phyloP scores from a whole-genome alignment of 805 yeast genomes.

The Candida manassasensis region DNA sequence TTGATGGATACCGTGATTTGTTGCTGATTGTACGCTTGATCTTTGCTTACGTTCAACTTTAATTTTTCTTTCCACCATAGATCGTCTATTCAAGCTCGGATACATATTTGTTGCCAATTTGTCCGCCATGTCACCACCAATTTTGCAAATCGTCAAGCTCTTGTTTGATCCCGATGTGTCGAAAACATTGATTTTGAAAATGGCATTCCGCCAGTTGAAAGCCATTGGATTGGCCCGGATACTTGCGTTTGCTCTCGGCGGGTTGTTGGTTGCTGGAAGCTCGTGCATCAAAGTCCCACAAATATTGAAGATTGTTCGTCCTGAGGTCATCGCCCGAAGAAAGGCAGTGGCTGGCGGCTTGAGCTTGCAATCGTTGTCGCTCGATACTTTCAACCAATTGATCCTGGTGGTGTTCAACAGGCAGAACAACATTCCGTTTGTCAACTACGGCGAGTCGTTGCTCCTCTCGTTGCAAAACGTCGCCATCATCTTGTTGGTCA shows the following conservation, averaged over 20 bases:
- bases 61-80: neutral
- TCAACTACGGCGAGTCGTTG: conserved; percentile 38
- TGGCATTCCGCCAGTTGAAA: conserved; percentile 31
- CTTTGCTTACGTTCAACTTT: neutral
- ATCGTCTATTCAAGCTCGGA: conserved; percentile 1
- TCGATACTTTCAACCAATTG: conserved; percentile 34
- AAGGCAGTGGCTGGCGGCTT: conserved; percentile 33
- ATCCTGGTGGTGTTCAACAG: conserved; percentile 37
- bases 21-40: neutral
- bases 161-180: conserved; percentile 38
- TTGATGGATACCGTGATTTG: no score
- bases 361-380: conserved; percentile 29
- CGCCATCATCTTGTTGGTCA: conserved; percentile 30
- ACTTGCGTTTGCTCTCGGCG: conserved; percentile 28
- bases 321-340: conserved; percentile 19
- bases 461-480: conserved; percentile 37
- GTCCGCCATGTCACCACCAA: conserved; percentile 20
- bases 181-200: conserved; percentile 32
- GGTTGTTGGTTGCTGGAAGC: conserved; percentile 32
- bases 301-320: conserved; percentile 30
- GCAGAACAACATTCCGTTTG: conserved; percentile 29
- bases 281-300: conserved; percentile 39
- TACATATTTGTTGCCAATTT: conserved; percentile 2
- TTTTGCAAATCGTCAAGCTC: conserved; percentile 23
- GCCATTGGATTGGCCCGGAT: conserved; percentile 32